Conservation (phyloP, 257 asterid species). For the Solanum arcanum region DNA sequence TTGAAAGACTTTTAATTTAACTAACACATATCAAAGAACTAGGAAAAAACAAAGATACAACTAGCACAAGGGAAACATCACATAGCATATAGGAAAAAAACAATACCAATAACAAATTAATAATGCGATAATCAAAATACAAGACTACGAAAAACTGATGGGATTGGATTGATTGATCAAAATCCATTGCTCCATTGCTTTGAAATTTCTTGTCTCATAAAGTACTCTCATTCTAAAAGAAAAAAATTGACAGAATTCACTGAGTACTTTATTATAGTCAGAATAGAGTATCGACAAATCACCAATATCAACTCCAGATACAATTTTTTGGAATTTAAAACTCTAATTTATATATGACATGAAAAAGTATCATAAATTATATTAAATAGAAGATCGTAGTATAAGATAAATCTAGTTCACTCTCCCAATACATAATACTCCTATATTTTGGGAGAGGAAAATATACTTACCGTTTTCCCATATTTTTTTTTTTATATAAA, state of each 20-base stretch:
- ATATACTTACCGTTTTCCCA: neutral
- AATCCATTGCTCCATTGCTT: neutral
- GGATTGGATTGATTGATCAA: neutral
- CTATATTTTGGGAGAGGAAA: neutral
- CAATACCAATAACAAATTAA: neutral
- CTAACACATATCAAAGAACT: neutral
- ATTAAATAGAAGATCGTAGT: neutral
- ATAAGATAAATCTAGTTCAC: neutral
- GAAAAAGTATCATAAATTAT: neutral
- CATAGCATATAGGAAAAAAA: neutral
- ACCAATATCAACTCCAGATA: neutral
- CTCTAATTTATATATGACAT: neutral
- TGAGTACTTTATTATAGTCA: neutral
- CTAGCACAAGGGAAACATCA: neutral
- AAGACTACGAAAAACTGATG: neutral
- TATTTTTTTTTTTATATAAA: neutral
- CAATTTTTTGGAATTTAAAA: neutral
- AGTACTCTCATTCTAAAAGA: neutral
- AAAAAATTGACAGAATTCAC: neutral
- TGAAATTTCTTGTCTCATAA: neutral
- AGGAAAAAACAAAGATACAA: too few relatives aligned
- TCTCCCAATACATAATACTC: neutral
- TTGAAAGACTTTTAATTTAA: too few relatives aligned
- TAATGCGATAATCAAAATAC: neutral
- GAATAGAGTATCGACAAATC: neutral